Evolutionary conservation across 83 land plant genomes (phyloP).

Genomic region (Picea engelmannii): DNA sequence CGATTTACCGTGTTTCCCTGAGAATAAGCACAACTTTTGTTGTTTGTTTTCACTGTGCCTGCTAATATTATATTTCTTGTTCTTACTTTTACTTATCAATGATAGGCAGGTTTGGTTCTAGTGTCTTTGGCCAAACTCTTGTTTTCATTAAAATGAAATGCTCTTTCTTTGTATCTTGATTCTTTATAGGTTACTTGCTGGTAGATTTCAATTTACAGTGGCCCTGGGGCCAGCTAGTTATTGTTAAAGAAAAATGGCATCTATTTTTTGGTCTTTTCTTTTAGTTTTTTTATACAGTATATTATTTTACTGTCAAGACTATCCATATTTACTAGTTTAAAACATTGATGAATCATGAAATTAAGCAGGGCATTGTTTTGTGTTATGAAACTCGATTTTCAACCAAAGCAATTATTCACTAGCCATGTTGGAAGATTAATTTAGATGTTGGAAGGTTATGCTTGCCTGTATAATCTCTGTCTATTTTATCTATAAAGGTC

Average conservation of each 20-base stretch:
- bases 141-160: not conserved
- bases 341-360: not conserved
- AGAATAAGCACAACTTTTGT: not conserved
- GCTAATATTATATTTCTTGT: not conserved
- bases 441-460: slow-evolving; percentile 2
- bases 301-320: not conserved
- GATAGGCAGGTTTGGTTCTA: not conserved
- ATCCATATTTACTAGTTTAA: not conserved
- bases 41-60: not conserved
- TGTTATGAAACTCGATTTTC: not conserved
- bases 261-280: too few relatives aligned
- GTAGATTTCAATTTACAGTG: too few relatives aligned
- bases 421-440: not conserved
- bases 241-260: too few relatives aligned
- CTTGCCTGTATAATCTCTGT: not conserved
- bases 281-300: not conserved
- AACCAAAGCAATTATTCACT: too few relatives aligned
- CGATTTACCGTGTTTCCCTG: too few relatives aligned
- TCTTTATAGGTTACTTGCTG: too few relatives aligned
- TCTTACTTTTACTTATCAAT: not conserved
- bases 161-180: too few relatives aligned
- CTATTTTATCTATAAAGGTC: not conserved
- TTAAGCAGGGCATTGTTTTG: not conserved
- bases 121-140: not conserved
- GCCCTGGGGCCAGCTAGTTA: too few relatives aligned